Evolutionary conservation across 345 rosid genomes (phyloP).

Genomic region (Salix arbutifolia): DNA sequence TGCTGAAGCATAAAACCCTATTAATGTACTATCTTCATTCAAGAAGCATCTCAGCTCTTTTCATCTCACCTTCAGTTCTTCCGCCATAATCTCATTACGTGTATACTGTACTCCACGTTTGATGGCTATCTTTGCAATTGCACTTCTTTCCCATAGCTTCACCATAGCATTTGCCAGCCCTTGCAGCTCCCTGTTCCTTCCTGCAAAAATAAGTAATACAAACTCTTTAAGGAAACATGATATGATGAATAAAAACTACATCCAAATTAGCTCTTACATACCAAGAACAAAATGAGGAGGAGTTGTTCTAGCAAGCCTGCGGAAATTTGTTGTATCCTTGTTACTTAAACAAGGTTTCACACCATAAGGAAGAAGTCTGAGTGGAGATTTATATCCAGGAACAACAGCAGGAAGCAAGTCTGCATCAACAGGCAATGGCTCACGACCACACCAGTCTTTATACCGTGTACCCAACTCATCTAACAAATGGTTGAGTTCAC

Average conservation of each 20-base stretch:
- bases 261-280: constrained; percentile 18
- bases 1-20: background rate
- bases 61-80: constrained; percentile 70
- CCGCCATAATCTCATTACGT: constrained; percentile 90
- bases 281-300: constrained; percentile 95
- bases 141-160: constrained; percentile 82
- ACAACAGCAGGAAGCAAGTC: constrained; percentile 76
- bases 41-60: background rate
- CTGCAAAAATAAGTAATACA: constrained; percentile 31
- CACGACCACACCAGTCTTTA: constrained; percentile 83
- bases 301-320: constrained; percentile 58
- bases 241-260: background rate
- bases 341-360: constrained; percentile 51
- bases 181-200: constrained; percentile 79
- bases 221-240: constrained; percentile 14
- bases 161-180: constrained; percentile 83
- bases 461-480: constrained; percentile 86
- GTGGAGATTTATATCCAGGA: constrained; percentile 64
- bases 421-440: constrained; percentile 91
- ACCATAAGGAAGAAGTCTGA: constrained; percentile 70
- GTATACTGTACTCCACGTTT: constrained; percentile 81
- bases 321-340: constrained; percentile 58
- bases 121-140: constrained; percentile 85
- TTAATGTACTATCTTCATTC: background rate
- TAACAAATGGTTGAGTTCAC: constrained; percentile 56